Conservation (phyloP, 495 filamentous ascomycete species). For the Aeminium ludgeri region DNA sequence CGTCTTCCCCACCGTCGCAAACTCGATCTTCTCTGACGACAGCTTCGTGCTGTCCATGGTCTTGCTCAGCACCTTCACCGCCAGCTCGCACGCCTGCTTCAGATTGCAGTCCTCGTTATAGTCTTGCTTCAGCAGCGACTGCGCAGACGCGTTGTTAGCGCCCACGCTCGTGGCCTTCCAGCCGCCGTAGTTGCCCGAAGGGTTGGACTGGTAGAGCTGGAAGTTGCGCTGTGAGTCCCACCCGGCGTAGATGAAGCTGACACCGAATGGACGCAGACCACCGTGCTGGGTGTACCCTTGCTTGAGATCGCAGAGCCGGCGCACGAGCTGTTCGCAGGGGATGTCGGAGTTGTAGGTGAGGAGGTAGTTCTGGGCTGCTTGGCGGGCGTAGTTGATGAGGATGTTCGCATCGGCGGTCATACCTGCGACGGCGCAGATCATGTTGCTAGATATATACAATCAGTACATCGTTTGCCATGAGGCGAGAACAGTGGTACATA, state of each 20-base stretch:
- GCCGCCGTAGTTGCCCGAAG: constrained; percentile 96
- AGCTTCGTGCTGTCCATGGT: constrained; percentile 99
- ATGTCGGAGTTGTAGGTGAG: constrained; percentile 99
- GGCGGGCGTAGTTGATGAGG: constrained; percentile 97
- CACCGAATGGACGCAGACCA: constrained; percentile 91
- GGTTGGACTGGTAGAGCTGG: constrained; percentile 98
- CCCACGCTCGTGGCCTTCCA: constrained; percentile 98
- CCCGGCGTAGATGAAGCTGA: constrained; percentile 98
- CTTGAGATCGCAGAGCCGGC: constrained; percentile 92
- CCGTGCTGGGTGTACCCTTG: constrained; percentile 99
- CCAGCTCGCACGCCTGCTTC: constrained; percentile 92
- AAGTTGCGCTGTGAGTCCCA: constrained; percentile 92
- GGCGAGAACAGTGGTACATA: no score
- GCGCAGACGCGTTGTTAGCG: constrained; percentile 93
- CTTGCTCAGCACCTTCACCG: constrained; percentile 98
- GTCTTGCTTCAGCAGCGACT: constrained; percentile 96
- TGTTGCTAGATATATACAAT: constrained; percentile 88
- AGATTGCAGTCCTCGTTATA: constrained; percentile 95
- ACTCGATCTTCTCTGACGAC: constrained; percentile 98
- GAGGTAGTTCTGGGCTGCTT: constrained; percentile 91
- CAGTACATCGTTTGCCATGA: neutral
- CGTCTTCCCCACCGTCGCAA: constrained; percentile 93
- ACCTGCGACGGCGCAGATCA: constrained; percentile 98
- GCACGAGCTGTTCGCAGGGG: constrained; percentile 95
- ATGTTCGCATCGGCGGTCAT: constrained; percentile 99